These are phyloP conservation scores for Rhodotorula sp. DNA, from an alignment of 1,284 basidiomycete species.

Conservation along the genomic window DNA sequence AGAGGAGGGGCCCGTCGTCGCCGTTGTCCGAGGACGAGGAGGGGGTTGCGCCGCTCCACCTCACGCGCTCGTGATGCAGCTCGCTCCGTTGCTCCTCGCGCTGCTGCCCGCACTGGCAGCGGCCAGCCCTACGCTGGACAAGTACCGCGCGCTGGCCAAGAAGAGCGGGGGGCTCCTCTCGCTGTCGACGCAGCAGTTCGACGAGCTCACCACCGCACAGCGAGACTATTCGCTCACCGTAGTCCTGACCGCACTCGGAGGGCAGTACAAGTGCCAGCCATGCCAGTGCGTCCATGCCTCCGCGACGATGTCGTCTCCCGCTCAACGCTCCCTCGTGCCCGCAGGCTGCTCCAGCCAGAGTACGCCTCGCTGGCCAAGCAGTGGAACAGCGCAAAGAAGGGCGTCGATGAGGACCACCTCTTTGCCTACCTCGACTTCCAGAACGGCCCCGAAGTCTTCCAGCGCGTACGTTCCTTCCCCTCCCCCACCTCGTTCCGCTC, in stretches of 20 bases:
- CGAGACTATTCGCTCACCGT: slow-evolving; percentile 82
- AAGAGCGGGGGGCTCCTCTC: slow-evolving; percentile 73
- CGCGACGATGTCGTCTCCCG: neutral
- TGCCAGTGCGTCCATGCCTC: slow-evolving; percentile 51
- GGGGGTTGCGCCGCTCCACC: neutral
- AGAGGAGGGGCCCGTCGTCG: neutral
- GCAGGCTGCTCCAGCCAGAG: slow-evolving; percentile 78
- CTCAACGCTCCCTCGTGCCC: neutral
- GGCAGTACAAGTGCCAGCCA: slow-evolving; percentile 64
- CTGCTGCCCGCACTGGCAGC: slow-evolving; percentile 8
- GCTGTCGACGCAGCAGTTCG: slow-evolving; percentile 72
- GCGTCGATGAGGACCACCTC: slow-evolving; percentile 67
- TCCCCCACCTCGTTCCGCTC: neutral
- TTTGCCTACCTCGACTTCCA: slow-evolving; percentile 89
- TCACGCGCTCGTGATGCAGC: neutral
- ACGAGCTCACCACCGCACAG: slow-evolving; percentile 63
- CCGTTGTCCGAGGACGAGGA: neutral
- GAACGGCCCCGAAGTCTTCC: slow-evolving; percentile 70
- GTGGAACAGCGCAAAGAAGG: slow-evolving; percentile 58
- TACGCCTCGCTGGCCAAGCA: slow-evolving; percentile 76
- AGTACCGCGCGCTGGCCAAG: slow-evolving; percentile 63
- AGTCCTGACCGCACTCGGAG: slow-evolving; percentile 80
- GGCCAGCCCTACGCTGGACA: slow-evolving; percentile 48
- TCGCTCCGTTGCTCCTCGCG: slow-evolving; percentile 1
- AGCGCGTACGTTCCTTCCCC: slow-evolving; percentile 62